Percentiles rank a stretch among this genome's conserved stretches.
These are phyloP conservation scores for Sphaerobolus stellatus DNA, from an alignment of 1,284 basidiomycete species.

Conservation along the genomic window DNA sequence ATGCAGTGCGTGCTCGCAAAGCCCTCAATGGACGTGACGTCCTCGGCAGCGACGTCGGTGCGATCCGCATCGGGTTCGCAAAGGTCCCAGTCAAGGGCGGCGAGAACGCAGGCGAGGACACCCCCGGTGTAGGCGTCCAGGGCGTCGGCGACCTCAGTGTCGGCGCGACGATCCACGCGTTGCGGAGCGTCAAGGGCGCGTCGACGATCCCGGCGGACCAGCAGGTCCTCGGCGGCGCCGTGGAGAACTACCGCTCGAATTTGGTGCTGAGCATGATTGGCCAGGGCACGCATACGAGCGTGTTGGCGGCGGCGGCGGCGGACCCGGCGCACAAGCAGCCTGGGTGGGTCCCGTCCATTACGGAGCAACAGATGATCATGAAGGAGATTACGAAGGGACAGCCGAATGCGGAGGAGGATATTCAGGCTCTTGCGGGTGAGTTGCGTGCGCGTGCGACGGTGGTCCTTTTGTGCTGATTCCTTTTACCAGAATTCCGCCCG, in stretches of 20 bases:
- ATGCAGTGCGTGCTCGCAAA: slow-evolving; percentile 92
- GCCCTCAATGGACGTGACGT: slow-evolving; percentile 94
- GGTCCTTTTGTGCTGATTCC: slow-evolving; percentile 5
- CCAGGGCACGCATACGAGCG: slow-evolving; percentile 68
- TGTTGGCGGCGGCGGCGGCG: slow-evolving; percentile 42
- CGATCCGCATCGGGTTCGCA: slow-evolving; percentile 94
- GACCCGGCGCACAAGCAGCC: slow-evolving; percentile 59
- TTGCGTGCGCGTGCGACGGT: slow-evolving; percentile 14
- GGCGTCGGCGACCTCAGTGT: slow-evolving; percentile 79
- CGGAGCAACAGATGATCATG: slow-evolving; percentile 95
- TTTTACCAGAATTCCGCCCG: slow-evolving; percentile 68
- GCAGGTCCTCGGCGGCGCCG: slow-evolving; percentile 84
- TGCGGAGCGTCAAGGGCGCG: slow-evolving; percentile 82
- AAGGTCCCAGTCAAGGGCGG: slow-evolving; percentile 88
- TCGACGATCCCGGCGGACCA: slow-evolving; percentile 86
- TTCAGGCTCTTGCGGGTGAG: slow-evolving; percentile 80
- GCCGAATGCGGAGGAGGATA: slow-evolving; percentile 76
- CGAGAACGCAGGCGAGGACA: slow-evolving; percentile 43
- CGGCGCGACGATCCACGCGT: slow-evolving; percentile 81
- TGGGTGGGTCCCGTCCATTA: slow-evolving; percentile 67
- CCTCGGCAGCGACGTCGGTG: slow-evolving; percentile 91
- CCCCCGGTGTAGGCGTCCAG: slow-evolving; percentile 62
- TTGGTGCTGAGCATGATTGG: slow-evolving; percentile 87
- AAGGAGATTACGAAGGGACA: slow-evolving; percentile 82
- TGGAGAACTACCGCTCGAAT: slow-evolving; percentile 94